Conservation (phyloP, 768 basidiomycete genomes). For the Holtermanniella nyarrowii region DNA sequence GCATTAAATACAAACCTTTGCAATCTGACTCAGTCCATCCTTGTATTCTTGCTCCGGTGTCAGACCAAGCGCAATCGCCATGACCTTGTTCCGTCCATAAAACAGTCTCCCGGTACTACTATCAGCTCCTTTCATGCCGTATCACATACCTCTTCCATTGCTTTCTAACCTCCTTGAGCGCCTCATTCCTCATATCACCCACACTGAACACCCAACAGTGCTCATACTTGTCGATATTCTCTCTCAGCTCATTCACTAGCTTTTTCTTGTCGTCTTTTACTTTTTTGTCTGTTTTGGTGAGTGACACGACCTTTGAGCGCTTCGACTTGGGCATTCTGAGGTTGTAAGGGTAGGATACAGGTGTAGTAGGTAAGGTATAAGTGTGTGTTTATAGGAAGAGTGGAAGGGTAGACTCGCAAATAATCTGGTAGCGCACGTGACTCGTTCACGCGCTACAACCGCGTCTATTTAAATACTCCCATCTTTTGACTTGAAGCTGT, state of each 20-base stretch:
- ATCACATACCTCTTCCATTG: conserved; percentile 76
- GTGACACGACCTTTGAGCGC: conserved; percentile 76
- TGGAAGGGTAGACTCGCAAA: not conserved
- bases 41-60: conserved; percentile 78
- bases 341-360: not conserved
- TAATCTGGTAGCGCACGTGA: not conserved
- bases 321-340: conserved; percentile 73
- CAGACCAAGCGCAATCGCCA: conserved; percentile 89
- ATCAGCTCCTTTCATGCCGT: not conserved
- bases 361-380: not conserved
- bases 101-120: conserved; percentile 76
- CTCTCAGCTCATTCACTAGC: conserved; percentile 71
- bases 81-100: conserved; percentile 68
- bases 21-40: conserved; percentile 65
- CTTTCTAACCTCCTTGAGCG: conserved; percentile 83
- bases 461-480: not conserved
- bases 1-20: conserved; percentile 48
- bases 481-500: not conserved
- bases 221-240: conserved; percentile 75
- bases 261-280: conserved; percentile 79
- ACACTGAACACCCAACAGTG: conserved; percentile 95
- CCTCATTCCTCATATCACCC: conserved; percentile 88
- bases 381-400: not conserved
- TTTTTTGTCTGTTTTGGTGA: conserved; percentile 91
- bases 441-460: not conserved